These are phyloP conservation scores for Plantago lanceolata DNA, from an alignment of 305 asterid genomes.

Conservation along the genomic window DNA sequence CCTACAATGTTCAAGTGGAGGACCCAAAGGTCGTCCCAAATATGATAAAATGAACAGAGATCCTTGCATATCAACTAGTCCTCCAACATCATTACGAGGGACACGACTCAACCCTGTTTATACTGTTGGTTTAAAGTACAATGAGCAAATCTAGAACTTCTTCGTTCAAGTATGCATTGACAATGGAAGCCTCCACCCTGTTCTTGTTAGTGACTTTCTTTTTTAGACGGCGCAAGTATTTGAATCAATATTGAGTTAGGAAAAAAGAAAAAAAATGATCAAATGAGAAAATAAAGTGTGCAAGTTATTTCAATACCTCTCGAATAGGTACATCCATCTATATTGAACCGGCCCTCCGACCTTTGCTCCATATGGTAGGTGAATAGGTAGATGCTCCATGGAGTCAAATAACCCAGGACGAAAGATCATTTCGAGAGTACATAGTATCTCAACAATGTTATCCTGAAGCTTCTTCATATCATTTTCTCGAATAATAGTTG, in stretches of 20 bases:
- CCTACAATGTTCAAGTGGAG: neutral
- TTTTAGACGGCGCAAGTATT: neutral
- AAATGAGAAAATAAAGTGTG: neutral
- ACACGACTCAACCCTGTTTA: neutral
- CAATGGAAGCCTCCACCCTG: conserved; percentile 7
- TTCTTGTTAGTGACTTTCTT: neutral
- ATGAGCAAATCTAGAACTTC: conserved; percentile 1
- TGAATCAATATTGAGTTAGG: neutral
- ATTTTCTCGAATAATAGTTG: neutral
- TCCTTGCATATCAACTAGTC: neutral
- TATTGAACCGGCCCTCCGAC: neutral
- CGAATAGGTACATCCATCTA: neutral
- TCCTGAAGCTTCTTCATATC: no score
- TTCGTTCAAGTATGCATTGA: conserved; percentile 2
- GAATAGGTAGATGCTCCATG: neutral
- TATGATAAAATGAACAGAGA: neutral
- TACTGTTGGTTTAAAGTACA: neutral
- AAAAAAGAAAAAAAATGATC: neutral
- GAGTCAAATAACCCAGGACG: neutral
- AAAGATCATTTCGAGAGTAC: neutral
- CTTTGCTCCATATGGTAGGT: neutral
- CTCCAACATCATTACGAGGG: conserved; percentile 10
- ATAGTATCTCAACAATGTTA: no score
- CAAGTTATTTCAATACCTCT: neutral
- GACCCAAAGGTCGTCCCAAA: neutral